These are phyloP conservation scores for Rhodocollybia butyracea DNA, from an alignment of 768 basidiomycete species.

Conservation along the genomic window DNA sequence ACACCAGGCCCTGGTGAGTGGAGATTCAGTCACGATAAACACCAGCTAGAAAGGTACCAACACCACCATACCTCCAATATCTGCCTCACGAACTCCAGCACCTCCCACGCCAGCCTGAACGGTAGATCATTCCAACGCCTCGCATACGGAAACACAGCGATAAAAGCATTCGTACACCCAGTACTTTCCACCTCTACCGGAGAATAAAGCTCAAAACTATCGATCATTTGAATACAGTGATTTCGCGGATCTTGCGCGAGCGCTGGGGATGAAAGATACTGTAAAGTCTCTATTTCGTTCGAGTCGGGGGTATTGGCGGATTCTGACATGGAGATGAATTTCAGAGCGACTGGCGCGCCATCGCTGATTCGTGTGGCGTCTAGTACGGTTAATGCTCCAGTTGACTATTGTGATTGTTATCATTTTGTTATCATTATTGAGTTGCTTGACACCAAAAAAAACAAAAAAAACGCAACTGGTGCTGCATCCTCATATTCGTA, in stretches of 20 bases:
- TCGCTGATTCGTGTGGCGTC: constrained; percentile 2
- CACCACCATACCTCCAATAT: background rate
- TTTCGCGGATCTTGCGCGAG: background rate
- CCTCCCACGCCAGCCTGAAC: constrained; percentile 1
- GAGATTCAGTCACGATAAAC: background rate
- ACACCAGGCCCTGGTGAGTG: background rate
- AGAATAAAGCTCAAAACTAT: background rate
- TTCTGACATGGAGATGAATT: background rate
- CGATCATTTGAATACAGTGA: constrained; percentile 8
- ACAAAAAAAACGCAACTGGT: background rate
- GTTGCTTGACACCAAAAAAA: background rate
- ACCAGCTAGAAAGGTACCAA: background rate
- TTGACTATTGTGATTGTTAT: background rate
- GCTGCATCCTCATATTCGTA: constrained; percentile 1
- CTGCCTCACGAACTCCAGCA: background rate
- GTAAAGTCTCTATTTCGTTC: constrained; percentile 1
- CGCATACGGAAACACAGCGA: constrained; percentile 5
- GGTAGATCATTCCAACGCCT: constrained; percentile 5
- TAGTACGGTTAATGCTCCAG: background rate
- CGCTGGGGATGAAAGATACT: background rate
- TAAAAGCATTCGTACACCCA: constrained; percentile 1
- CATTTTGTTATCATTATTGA: too few species aligned
- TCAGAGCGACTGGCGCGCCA: constrained; percentile 1
- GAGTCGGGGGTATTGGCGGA: background rate
- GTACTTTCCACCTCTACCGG: background rate